Conservation (phyloP, 2,329 filamentous ascomycete species). For the Daldinia sp. region DNA sequence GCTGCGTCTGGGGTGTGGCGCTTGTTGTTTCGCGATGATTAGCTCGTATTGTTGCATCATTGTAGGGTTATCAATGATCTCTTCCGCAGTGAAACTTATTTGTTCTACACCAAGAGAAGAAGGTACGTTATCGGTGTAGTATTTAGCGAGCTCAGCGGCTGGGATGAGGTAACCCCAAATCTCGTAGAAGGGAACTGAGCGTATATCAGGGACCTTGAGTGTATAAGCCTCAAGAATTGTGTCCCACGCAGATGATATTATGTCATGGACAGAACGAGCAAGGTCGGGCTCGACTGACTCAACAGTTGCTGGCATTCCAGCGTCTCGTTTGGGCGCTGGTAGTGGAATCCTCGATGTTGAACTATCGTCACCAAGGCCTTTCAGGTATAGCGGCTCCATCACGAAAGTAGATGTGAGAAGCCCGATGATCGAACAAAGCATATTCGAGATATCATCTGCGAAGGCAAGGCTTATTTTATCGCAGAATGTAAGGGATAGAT, state of each 20-base stretch:
- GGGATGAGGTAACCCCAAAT: slow-evolving; percentile 64
- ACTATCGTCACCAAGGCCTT: slow-evolving; percentile 56
- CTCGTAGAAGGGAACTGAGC: slow-evolving; percentile 63
- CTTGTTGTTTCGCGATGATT: slow-evolving; percentile 50
- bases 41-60: slow-evolving; percentile 63
- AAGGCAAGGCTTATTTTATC: slow-evolving; percentile 58
- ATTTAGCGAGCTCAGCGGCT: slow-evolving; percentile 60
- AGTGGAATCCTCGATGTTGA: slow-evolving; percentile 59
- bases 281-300: slow-evolving; percentile 56
- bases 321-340: slow-evolving; percentile 45
- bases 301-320: slow-evolving; percentile 41
- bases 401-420: slow-evolving; percentile 61
- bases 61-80: slow-evolving; percentile 64
- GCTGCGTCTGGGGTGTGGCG: slow-evolving; percentile 38
- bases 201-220: slow-evolving; percentile 58
- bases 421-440: slow-evolving; percentile 60
- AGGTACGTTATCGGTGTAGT: slow-evolving; percentile 59
- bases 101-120: slow-evolving; percentile 54
- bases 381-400: slow-evolving; percentile 60
- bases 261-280: slow-evolving; percentile 55
- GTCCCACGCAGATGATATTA: slow-evolving; percentile 61
- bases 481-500: slow-evolving; percentile 61
- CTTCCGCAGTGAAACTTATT: slow-evolving; percentile 58
- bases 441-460: slow-evolving; percentile 59
- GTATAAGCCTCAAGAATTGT: slow-evolving; percentile 57